Conservation (phyloP, 169 alveolate species). For the Plasmodium blacklocki region DNA sequence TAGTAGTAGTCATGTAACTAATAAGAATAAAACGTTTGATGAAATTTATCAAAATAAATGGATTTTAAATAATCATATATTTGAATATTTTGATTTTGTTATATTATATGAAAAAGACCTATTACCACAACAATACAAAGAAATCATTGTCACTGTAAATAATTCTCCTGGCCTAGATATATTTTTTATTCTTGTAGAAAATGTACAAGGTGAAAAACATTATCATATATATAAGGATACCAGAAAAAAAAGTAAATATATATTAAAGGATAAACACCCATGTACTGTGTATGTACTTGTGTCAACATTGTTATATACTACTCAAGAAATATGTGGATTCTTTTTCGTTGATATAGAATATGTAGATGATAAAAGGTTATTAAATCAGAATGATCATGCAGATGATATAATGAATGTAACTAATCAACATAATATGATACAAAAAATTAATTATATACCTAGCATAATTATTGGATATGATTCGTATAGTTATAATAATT, state of each 20-base stretch:
- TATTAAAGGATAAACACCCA: background rate
- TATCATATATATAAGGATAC: constrained; percentile 44
- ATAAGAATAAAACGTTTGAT: background rate
- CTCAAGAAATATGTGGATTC: constrained; percentile 31
- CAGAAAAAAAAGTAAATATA: constrained; percentile 8
- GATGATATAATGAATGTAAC: no score
- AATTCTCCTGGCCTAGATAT: constrained; percentile 23
- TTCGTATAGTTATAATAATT: constrained; percentile 15
- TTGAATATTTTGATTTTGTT: constrained; percentile 31
- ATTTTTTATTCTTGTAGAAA: constrained; percentile 29
- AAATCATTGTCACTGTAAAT: constrained; percentile 28
- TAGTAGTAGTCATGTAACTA: no score
- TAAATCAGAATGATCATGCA: background rate
- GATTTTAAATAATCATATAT: constrained; percentile 30
- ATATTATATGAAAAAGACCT: constrained; percentile 18
- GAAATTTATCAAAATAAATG: constrained; percentile 35
- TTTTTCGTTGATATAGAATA: constrained; percentile 61
- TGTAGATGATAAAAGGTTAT: background rate
- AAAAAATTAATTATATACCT: constrained; percentile 29
- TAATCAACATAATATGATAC: background rate
- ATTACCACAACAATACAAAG: constrained; percentile 13
- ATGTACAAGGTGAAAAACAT: background rate
- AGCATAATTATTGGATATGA: constrained; percentile 44
- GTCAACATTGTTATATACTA: constrained; percentile 13
- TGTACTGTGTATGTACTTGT: constrained; percentile 21